Percentiles rank a stretch among this genome's conserved stretches.
Conservation (phyloP, 768 basidiomycete genomes). For the Kwoniella sp. region DNA sequence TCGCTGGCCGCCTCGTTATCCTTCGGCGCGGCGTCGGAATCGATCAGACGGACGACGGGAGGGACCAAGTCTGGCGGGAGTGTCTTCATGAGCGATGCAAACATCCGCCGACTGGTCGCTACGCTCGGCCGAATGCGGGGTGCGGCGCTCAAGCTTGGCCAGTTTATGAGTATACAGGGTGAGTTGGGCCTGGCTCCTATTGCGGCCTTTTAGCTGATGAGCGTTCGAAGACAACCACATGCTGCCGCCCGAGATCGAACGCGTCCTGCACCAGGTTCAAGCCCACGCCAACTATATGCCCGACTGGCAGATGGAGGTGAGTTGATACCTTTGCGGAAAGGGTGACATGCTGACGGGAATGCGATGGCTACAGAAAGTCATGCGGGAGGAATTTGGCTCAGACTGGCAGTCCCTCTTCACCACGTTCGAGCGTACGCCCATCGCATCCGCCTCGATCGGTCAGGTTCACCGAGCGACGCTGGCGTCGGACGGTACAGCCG, state of each 20-base stretch:
- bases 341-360: neutral
- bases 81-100: conserved; percentile 84
- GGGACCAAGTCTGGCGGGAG: conserved; percentile 49
- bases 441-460: conserved; percentile 94
- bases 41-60: conserved; percentile 64
- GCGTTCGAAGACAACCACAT: conserved; percentile 69
- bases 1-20: conserved; percentile 85
- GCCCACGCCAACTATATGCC: conserved; percentile 98
- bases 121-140: conserved; percentile 95
- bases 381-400: conserved; percentile 66
- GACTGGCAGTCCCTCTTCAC: conserved; percentile 69
- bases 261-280: conserved; percentile 83
- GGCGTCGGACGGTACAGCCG: conserved; percentile 47
- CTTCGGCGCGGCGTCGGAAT: conserved; percentile 82
- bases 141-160: conserved; percentile 91
- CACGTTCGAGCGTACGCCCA: conserved; percentile 76
- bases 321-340: conserved; percentile 12
- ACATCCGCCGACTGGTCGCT: conserved; percentile 79
- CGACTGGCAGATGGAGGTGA: conserved; percentile 93
- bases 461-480: conserved; percentile 83
- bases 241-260: conserved; percentile 79
- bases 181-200: conserved; percentile 4
- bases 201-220: neutral
- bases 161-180: conserved; percentile 97
- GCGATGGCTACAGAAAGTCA: conserved; percentile 59